Evolutionary conservation across 257 asterid genomes (phyloP).

Genomic region (Solanum microdontum): DNA sequence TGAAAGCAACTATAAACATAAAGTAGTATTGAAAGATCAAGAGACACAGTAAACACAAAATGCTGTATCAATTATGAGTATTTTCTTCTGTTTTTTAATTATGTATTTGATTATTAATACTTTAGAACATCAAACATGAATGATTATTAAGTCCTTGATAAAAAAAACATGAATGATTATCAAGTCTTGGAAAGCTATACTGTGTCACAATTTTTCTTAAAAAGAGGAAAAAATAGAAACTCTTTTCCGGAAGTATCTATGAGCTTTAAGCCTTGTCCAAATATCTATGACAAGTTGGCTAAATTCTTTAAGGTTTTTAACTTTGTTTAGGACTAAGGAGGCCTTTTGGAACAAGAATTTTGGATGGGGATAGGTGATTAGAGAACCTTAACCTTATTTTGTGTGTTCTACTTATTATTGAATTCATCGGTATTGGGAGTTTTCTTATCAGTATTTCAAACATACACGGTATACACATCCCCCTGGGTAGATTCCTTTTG

Average conservation of each 20-base stretch:
- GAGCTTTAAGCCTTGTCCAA: background rate
- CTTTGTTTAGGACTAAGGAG: background rate
- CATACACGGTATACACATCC: background rate
- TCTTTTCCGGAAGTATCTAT: background rate
- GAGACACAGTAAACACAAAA: background rate
- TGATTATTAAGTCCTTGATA: background rate
- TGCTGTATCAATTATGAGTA: background rate
- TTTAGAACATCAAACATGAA: background rate
- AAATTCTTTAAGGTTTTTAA: background rate
- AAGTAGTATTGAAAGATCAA: background rate
- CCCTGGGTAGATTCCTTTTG: background rate
- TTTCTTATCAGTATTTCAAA: background rate
- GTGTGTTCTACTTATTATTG: background rate
- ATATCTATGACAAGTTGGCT: background rate
- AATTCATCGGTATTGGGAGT: background rate
- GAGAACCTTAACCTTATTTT: background rate
- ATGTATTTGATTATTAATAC: background rate
- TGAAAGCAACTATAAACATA: background rate
- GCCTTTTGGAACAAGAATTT: background rate
- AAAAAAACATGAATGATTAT: background rate
- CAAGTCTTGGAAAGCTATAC: background rate
- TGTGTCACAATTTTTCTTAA: background rate
- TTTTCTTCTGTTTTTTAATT: background rate
- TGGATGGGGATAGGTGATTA: background rate
- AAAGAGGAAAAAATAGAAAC: background rate